phyloP scores from a whole-genome alignment of 1,284 basidiomycete genomes.

The Fistulinella staudtii region DNA sequence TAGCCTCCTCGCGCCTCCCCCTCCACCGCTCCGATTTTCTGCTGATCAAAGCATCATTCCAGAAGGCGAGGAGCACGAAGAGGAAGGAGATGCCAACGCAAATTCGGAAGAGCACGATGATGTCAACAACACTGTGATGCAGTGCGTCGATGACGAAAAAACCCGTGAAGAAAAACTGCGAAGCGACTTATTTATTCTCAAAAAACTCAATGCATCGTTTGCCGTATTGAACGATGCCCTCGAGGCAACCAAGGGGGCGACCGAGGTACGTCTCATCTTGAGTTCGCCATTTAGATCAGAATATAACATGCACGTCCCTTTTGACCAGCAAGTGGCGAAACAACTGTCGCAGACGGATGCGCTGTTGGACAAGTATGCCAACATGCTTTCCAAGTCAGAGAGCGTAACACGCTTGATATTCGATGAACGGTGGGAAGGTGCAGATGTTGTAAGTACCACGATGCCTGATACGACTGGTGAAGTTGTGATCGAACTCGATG shows the following conservation, averaged over 20 bases:
- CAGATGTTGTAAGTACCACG: slow-evolving; percentile 50
- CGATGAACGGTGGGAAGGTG: slow-evolving; percentile 71
- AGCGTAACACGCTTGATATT: slow-evolving; percentile 61
- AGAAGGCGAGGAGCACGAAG: slow-evolving; percentile 31
- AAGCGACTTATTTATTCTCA: slow-evolving; percentile 65
- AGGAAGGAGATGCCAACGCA: slow-evolving; percentile 19
- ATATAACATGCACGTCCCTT: neutral
- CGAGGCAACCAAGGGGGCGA: slow-evolving; percentile 55
- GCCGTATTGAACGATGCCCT: slow-evolving; percentile 63
- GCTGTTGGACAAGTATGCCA: slow-evolving; percentile 68
- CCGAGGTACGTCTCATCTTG: slow-evolving; percentile 52
- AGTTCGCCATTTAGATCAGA: neutral
- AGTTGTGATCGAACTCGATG: neutral
- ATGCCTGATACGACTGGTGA: neutral
- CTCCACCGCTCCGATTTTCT: slow-evolving; percentile 26
- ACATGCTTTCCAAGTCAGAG: slow-evolving; percentile 66
- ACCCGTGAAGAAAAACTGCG: slow-evolving; percentile 67
- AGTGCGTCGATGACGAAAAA: slow-evolving; percentile 34
- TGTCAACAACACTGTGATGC: slow-evolving; percentile 20
- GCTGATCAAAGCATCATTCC: slow-evolving; percentile 26
- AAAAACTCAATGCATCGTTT: slow-evolving; percentile 67
- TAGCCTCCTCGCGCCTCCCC: slow-evolving; percentile 40
- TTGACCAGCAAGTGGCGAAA: slow-evolving; percentile 53
- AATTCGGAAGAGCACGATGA: slow-evolving; percentile 24
- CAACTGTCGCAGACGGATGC: slow-evolving; percentile 68